These are phyloP conservation scores for Baeospora myosura DNA, from an alignment of 1,284 basidiomycete genomes.

Conservation along the genomic window DNA sequence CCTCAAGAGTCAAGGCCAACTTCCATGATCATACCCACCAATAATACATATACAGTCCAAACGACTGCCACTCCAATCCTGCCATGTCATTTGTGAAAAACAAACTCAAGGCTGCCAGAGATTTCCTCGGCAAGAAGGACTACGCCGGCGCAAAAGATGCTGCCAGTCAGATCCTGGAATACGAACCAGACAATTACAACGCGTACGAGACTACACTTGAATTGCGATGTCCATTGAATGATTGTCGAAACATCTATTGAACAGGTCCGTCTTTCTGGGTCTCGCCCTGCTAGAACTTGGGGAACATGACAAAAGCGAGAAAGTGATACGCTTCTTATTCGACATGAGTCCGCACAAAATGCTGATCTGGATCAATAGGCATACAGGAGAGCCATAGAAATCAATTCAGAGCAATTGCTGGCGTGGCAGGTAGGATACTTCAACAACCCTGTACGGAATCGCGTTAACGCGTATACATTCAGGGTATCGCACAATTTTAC, in stretches of 20 bases:
- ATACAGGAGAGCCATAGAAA: constrained; percentile 66
- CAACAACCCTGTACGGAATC: not conserved
- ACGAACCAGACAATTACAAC: constrained; percentile 73
- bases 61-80: too few species aligned
- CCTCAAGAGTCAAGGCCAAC: too few species aligned
- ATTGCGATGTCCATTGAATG: constrained; percentile 6
- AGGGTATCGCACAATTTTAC: constrained; percentile 75
- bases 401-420: constrained; percentile 57
- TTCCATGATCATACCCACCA: too few species aligned
- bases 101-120: constrained; percentile 78
- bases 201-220: constrained; percentile 51
- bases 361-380: constrained; percentile 37
- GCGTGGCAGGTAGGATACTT: constrained; percentile 69
- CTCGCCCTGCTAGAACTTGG: constrained; percentile 70
- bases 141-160: constrained; percentile 64
- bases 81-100: constrained; percentile 45
- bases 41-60: too few species aligned
- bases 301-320: constrained; percentile 68
- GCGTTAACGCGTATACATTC: constrained; percentile 5
- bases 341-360: constrained; percentile 1
- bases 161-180: constrained; percentile 58
- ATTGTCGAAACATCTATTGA: constrained; percentile 6
- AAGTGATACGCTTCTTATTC: constrained; percentile 47
- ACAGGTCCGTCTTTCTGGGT: constrained; percentile 78
- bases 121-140: constrained; percentile 71